phyloP scores from a whole-genome alignment of 805 yeast genomes.

The Ogataea corticis region DNA sequence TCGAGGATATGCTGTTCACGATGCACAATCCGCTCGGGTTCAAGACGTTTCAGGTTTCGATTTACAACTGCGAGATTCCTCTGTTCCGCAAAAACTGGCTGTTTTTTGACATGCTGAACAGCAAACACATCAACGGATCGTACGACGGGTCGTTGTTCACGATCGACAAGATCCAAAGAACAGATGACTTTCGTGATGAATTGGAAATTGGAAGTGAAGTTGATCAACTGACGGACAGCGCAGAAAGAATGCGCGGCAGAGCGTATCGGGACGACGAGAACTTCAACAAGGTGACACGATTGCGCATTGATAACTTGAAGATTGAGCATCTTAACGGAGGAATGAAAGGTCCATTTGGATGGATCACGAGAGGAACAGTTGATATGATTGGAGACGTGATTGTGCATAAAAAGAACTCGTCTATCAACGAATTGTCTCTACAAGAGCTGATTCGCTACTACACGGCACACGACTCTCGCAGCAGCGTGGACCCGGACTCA shows the following conservation, averaged over 20 bases:
- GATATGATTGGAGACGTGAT: slow-evolving; percentile 91
- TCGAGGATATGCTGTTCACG: slow-evolving; percentile 85
- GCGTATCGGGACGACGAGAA: slow-evolving; percentile 17
- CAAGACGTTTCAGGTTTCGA: slow-evolving; percentile 81
- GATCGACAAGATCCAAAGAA: slow-evolving; percentile 72
- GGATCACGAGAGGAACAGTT: slow-evolving; percentile 92
- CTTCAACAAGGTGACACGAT: slow-evolving; percentile 59
- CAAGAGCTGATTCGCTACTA: slow-evolving; percentile 45
- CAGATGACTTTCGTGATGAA: slow-evolving; percentile 46
- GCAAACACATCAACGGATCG: slow-evolving; percentile 83
- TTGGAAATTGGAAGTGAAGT: slow-evolving; percentile 27
- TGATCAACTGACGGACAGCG: slow-evolving; percentile 12
- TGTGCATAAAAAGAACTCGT: slow-evolving; percentile 55
- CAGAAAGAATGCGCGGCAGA: slow-evolving; percentile 17
- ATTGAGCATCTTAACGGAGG: slow-evolving; percentile 91
- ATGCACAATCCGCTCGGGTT: slow-evolving; percentile 78
- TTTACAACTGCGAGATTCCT: slow-evolving; percentile 83
- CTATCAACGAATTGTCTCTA: slow-evolving; percentile 45
- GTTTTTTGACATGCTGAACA: slow-evolving; percentile 81
- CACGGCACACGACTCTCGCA: slow-evolving; percentile 1
- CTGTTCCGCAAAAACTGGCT: slow-evolving; percentile 89
- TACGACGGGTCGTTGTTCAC: slow-evolving; percentile 94
- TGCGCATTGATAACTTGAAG: slow-evolving; percentile 81
- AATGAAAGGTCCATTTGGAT: slow-evolving; percentile 91
- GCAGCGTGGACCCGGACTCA: slow-evolving; percentile 3